These are phyloP conservation scores for Pseudogymnoascus sp. DNA, from an alignment of 2,329 filamentous ascomycete genomes.

Conservation along the genomic window DNA sequence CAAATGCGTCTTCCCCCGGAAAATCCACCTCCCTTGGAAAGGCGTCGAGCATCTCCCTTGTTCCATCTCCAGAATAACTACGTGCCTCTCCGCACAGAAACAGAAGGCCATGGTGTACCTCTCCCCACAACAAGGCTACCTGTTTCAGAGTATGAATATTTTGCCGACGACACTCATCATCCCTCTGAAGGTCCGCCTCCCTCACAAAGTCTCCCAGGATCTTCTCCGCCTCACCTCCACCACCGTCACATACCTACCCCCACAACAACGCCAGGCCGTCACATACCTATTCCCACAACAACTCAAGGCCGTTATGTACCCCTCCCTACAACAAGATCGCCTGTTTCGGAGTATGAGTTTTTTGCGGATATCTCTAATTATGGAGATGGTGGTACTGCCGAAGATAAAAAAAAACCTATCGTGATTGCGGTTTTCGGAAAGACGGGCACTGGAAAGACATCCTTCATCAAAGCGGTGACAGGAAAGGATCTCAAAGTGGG, in stretches of 20 bases:
- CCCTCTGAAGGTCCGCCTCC: not conserved
- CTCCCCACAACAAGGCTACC: no score
- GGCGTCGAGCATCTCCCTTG: not conserved
- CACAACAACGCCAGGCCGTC: not conserved
- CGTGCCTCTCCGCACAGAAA: no score
- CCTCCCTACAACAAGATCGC: not conserved
- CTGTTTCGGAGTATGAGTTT: not conserved
- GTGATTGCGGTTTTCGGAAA: conserved; percentile 35
- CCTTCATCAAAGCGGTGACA: conserved; percentile 28
- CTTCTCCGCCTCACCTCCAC: not conserved
- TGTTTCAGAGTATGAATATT: no score
- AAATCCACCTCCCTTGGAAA: not conserved
- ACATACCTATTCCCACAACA: not conserved
- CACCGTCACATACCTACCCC: not conserved
- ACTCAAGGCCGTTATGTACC: not conserved
- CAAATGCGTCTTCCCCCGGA: not conserved
- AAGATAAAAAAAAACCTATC: conserved; percentile 16
- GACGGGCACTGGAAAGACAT: conserved; percentile 35
- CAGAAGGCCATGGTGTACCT: no score
- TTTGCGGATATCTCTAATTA: not conserved
- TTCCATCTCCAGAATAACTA: no score
- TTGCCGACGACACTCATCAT: no score
- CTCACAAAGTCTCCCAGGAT: not conserved
- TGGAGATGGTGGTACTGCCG: conserved; percentile 16
- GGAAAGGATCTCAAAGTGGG: conserved; percentile 24